Percentiles rank a stretch among this genome's conserved stretches.
Conservation (phyloP, 2,329 filamentous ascomycete species). For the Verticillium nubilum region DNA sequence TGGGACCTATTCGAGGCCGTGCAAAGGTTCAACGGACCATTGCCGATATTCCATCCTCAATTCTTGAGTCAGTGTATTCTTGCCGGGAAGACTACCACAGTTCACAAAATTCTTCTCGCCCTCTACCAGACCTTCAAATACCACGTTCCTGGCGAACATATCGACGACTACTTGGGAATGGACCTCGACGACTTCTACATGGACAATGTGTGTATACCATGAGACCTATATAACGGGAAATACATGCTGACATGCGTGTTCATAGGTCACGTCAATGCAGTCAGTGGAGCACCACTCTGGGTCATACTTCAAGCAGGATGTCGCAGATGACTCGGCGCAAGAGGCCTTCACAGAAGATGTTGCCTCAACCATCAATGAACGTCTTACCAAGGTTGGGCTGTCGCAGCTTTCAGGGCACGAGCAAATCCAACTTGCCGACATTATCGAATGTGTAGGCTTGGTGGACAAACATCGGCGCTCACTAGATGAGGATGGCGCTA, state of each 20-base stretch:
- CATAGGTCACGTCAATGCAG: not conserved
- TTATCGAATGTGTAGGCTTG: conserved; percentile 75
- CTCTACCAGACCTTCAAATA: conserved; percentile 77
- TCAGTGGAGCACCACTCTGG: conserved; percentile 22
- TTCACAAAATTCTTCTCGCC: conserved; percentile 66
- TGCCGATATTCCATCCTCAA: conserved; percentile 89
- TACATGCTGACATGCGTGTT: not conserved
- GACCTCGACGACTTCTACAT: conserved; percentile 54
- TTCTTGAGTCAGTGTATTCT: conserved; percentile 84
- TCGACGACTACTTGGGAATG: conserved; percentile 73
- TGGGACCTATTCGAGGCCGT: conserved; percentile 78
- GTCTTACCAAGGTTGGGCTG: conserved; percentile 67
- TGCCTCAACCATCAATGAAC: conserved; percentile 67
- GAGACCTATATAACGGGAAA: not conserved
- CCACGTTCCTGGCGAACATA: conserved; percentile 70
- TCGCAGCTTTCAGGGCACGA: conserved; percentile 78
- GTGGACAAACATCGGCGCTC: conserved; percentile 84
- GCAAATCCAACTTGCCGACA: conserved; percentile 79
- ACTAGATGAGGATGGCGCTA: conserved; percentile 83
- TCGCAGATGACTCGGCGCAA: conserved; percentile 19
- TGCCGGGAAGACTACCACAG: conserved; percentile 66
- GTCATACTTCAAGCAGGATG: conserved; percentile 29
- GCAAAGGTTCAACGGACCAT: conserved; percentile 75
- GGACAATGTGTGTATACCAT: not conserved
- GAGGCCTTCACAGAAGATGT: conserved; percentile 66